phyloP scores from a whole-genome alignment of 495 filamentous ascomycete genomes.

The Bombardia bombarda region DNA sequence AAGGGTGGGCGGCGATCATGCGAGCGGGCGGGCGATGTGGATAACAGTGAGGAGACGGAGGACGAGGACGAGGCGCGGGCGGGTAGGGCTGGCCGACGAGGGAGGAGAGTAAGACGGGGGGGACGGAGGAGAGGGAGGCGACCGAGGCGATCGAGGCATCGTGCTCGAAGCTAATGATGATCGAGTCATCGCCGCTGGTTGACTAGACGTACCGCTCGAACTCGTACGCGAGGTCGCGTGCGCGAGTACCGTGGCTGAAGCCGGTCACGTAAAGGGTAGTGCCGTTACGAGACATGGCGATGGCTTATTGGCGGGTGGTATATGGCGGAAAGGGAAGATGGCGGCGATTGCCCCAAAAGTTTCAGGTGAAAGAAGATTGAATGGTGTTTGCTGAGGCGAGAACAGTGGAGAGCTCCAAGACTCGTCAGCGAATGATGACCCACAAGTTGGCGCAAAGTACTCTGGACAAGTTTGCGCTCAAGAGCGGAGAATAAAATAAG shows the following conservation, averaged over 20 bases:
- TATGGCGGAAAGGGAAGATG: neutral
- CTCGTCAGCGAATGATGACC: too few species aligned
- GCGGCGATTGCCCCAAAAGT: slow-evolving; percentile 10
- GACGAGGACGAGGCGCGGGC: slow-evolving; percentile 26
- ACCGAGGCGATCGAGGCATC: slow-evolving; percentile 30
- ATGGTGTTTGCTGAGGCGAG: too few species aligned
- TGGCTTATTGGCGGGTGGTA: neutral
- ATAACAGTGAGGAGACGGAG: slow-evolving; percentile 30
- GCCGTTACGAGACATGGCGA: slow-evolving; percentile 79
- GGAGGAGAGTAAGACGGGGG: slow-evolving; percentile 31
- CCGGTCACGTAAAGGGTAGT: slow-evolving; percentile 95
- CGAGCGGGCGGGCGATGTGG: slow-evolving; percentile 26
- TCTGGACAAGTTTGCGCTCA: too few species aligned
- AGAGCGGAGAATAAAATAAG: too few species aligned
- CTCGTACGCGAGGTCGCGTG: slow-evolving; percentile 99
- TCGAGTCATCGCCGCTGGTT: slow-evolving; percentile 33
- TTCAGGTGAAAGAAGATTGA: too few species aligned
- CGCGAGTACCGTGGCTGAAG: slow-evolving; percentile 98
- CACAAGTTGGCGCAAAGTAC: too few species aligned
- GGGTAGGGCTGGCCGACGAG: slow-evolving; percentile 31
- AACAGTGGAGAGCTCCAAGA: too few species aligned
- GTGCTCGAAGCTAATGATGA: slow-evolving; percentile 34
- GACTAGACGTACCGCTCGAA: slow-evolving; percentile 76
- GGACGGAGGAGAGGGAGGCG: slow-evolving; percentile 22
- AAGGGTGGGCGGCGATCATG: slow-evolving; percentile 14